Percentiles rank a stretch among this genome's conserved stretches.
Conservation (phyloP, 495 filamentous ascomycete species). For the Massariosphaeria phaeospora region DNA sequence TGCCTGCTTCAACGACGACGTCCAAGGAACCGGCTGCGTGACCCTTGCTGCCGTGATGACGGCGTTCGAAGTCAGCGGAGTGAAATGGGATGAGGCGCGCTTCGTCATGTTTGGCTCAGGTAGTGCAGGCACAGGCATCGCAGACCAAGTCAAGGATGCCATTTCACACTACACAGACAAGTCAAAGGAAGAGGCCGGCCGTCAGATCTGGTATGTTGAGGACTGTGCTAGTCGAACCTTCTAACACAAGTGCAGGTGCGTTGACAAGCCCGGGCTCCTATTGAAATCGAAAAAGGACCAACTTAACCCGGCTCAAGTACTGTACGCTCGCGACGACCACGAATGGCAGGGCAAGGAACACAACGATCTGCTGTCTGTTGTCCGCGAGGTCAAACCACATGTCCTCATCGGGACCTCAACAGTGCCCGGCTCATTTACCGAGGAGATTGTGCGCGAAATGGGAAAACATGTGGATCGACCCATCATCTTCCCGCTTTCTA, state of each 20-base stretch:
- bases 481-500: slow-evolving; percentile 79
- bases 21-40: slow-evolving; percentile 85
- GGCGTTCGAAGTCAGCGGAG: slow-evolving; percentile 61
- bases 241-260: slow-evolving; percentile 52
- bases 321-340: slow-evolving; percentile 59
- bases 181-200: slow-evolving; percentile 65
- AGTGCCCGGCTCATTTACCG: slow-evolving; percentile 70
- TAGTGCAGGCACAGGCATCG: slow-evolving; percentile 81
- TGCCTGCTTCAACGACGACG: slow-evolving; percentile 87
- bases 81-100: slow-evolving; percentile 61
- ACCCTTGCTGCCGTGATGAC: slow-evolving; percentile 78
- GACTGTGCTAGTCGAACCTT: not conserved
- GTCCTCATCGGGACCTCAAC: slow-evolving; percentile 83
- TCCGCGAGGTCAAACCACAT: slow-evolving; percentile 71
- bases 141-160: slow-evolving; percentile 75
- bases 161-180: slow-evolving; percentile 64
- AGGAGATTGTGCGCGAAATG: slow-evolving; percentile 72
- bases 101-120: slow-evolving; percentile 76
- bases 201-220: slow-evolving; percentile 68
- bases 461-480: slow-evolving; percentile 69
- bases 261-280: slow-evolving; percentile 80
- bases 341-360: slow-evolving; percentile 58
- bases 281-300: slow-evolving; percentile 55
- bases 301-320: slow-evolving; percentile 60
- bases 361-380: slow-evolving; percentile 58